A percentile compares a stretch with the other conserved stretches of the same genome.
Conservation (phyloP, 768 basidiomycete genomes). For the Termitomyces sp. region DNA sequence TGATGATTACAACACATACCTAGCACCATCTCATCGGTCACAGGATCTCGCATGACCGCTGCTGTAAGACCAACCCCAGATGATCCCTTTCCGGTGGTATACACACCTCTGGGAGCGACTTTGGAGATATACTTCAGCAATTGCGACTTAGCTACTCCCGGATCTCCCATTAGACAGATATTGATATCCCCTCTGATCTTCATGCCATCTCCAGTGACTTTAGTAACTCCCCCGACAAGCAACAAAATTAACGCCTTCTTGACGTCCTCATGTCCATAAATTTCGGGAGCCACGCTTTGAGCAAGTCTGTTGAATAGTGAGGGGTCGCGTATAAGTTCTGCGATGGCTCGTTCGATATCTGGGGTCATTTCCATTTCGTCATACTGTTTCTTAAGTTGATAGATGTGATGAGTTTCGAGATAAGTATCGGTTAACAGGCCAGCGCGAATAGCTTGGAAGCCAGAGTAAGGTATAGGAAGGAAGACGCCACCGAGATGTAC, state of each 20-base stretch:
- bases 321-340: slow-evolving; percentile 65
- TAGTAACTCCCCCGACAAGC: slow-evolving; percentile 94
- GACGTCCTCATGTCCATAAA: slow-evolving; percentile 95
- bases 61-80: slow-evolving; percentile 98
- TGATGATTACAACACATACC: slow-evolving; percentile 46
- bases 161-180: slow-evolving; percentile 98
- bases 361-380: slow-evolving; percentile 90
- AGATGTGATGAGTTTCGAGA: slow-evolving; percentile 84
- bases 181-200: slow-evolving; percentile 98
- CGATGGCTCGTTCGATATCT: slow-evolving; percentile 67
- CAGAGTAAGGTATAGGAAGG: slow-evolving; percentile 95
- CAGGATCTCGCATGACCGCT: slow-evolving; percentile 98
- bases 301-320: slow-evolving; percentile 86
- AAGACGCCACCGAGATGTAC: slow-evolving; percentile 96
- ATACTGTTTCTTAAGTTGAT: slow-evolving; percentile 98
- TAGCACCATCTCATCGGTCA: slow-evolving; percentile 98
- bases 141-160: slow-evolving; percentile 98
- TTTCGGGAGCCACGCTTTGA: slow-evolving; percentile 95
- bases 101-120: slow-evolving; percentile 94
- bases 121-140: slow-evolving; percentile 97
- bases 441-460: slow-evolving; percentile 94
- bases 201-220: slow-evolving; percentile 95
- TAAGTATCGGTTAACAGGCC: slow-evolving; percentile 97
- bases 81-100: slow-evolving; percentile 97
- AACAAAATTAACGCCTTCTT: slow-evolving; percentile 93